Evolutionary conservation across 371 early-diverging fungal genomes (phyloP).

Genomic region (Gilbertella persicaria): DNA sequence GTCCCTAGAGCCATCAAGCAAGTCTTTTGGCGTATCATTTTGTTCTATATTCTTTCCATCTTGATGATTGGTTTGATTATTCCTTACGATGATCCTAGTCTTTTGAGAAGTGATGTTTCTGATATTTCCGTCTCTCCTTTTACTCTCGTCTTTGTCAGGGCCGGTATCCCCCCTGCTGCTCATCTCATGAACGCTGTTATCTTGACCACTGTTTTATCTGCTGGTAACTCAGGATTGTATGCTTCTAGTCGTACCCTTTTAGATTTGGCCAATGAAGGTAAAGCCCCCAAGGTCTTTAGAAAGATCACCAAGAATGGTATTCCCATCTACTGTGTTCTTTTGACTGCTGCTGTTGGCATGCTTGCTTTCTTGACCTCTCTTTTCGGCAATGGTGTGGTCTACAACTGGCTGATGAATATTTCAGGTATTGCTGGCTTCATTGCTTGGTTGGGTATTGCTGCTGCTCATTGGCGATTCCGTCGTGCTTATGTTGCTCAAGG

Average conservation of each 20-base stretch:
- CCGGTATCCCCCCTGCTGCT: constrained; percentile 46
- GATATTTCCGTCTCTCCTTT: constrained; percentile 69
- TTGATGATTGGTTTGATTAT: constrained; percentile 71
- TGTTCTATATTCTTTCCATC: constrained; percentile 68
- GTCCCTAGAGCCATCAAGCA: constrained; percentile 58
- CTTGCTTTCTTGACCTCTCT: constrained; percentile 58
- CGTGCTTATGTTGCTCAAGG: constrained; percentile 76
- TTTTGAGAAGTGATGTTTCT: constrained; percentile 46
- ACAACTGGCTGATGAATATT: constrained; percentile 59
- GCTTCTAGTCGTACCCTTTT: constrained; percentile 70
- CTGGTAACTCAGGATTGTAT: constrained; percentile 73
- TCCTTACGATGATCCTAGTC: constrained; percentile 58
- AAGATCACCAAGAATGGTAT: constrained; percentile 53
- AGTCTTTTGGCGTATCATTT: constrained; percentile 56
- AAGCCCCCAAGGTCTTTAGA: constrained; percentile 53
- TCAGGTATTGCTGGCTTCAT: constrained; percentile 77
- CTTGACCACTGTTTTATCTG: constrained; percentile 60
- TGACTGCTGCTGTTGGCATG: constrained; percentile 52
- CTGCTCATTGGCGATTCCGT: constrained; percentile 83
- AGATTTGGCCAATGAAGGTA: constrained; percentile 62
- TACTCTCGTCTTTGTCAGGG: constrained; percentile 64
- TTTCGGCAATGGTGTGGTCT: constrained; percentile 50
- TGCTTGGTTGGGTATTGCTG: constrained; percentile 78
- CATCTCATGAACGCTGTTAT: constrained; percentile 51
- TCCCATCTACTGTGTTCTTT: constrained; percentile 56